Percentiles rank a stretch among this genome's conserved stretches.
phyloP scores from a whole-genome alignment of 345 rosid species.

The Aurinia saxatilis region DNA sequence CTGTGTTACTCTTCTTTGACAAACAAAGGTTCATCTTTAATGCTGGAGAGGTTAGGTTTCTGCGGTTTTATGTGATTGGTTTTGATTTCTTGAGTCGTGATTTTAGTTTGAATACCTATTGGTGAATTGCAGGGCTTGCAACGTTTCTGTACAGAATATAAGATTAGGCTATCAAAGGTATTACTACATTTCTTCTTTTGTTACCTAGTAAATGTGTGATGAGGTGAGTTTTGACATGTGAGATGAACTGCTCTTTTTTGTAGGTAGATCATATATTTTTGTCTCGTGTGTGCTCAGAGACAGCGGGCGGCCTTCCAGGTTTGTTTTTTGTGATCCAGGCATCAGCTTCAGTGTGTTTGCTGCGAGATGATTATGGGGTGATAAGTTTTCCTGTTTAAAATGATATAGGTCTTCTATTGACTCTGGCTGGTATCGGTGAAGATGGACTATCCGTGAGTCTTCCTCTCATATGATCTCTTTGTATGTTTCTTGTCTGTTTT shows the following conservation, averaged over 20 bases:
- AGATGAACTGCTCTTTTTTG: conserved; percentile 16
- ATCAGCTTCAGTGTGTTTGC: not conserved
- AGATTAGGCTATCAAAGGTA: conserved; percentile 91
- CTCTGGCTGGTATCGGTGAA: conserved; percentile 89
- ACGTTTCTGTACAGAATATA: conserved; percentile 92
- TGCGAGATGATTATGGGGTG: not conserved
- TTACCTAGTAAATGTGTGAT: not conserved
- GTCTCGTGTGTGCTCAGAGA: conserved; percentile 95
- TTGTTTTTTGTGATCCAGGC: conserved; percentile 12
- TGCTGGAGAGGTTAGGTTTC: conserved; percentile 79
- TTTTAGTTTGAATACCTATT: not conserved
- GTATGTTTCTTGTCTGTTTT: conserved; percentile 18
- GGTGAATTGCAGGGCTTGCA: conserved; percentile 67
- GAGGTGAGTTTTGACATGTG: not conserved
- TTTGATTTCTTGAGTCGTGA: not conserved
- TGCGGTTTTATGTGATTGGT: not conserved
- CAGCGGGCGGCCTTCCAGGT: conserved; percentile 99
- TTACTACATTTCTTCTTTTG: not conserved
- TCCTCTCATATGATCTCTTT: conserved; percentile 19
- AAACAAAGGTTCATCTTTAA: conserved; percentile 93
- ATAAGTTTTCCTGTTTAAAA: not conserved
- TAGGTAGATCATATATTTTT: conserved; percentile 97
- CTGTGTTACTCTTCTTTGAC: conserved; percentile 91
- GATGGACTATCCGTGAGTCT: conserved; percentile 91
- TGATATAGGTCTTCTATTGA: conserved; percentile 70